Evolutionary conservation across 129 eudicot genomes (phyloP), one percentile per base, ranked within the genome.

Genomic region (Flaveria bidentis): DNA sequence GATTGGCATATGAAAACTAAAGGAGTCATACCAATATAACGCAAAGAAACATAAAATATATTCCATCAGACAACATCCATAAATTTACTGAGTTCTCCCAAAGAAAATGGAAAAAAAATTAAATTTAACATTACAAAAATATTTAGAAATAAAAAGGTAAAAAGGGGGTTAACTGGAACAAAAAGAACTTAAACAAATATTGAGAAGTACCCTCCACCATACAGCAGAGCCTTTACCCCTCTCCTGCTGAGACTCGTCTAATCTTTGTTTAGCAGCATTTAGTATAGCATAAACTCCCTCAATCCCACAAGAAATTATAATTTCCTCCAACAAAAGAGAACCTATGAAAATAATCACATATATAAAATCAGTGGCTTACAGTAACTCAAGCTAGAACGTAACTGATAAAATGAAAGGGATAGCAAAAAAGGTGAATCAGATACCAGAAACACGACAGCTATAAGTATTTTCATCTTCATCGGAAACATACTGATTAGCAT

Each of bases 401-500:
- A 58, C 23, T 46, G 6, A 68, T 50, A 9, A 60, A 39, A 45
- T 36, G 2, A 16, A 63, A 62, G 49, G 49, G 77, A n/a, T 39
- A 20, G 61, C 39, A 73, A 63, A 42, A 36, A 66, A n/a, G 20
- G 25, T 36, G 26, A 72, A 60, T 56, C n/a, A 12, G 61, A 79
- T 84, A 91, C 99, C 99, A 79, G 97, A 91, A 75, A 89, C 93
- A 51, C 99, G 99, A 70, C 99, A 94, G 36, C 93, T 91, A 33
- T 84, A 94, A 71, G 91, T 84, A 76, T 94, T 91, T 26, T 94
- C 97, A 78, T 94, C 99, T 86, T 94, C 99, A 83, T 94, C 99
- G 47, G 99, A 89, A 77, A 94, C 91, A 85, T 87, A 94, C 44
- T 91, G 97, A 73, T 94, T 94, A 47, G 96, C 96, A 89, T 94